Base-by-base conservation (phyloP, 495 filamentous ascomycete genomes). In the Aspergillus ellipticus region DNA sequence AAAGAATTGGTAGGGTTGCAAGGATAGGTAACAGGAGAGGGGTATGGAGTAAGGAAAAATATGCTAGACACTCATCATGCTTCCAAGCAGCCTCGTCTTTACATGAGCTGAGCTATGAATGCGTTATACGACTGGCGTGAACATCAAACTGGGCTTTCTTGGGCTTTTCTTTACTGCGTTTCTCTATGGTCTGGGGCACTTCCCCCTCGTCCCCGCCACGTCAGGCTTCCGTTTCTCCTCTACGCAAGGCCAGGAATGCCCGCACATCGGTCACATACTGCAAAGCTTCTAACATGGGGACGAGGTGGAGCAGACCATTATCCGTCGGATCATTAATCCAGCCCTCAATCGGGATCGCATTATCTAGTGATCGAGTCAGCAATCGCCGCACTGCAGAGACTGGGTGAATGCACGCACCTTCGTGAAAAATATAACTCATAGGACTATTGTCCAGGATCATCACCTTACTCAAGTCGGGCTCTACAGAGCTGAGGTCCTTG, bases 381-480 rank as follows among this genome's bases (percentile, higher is more conserved):
- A 31, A 8, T 29, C 16, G 21, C 5, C 49, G 39, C 19, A 16
- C n/a, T 4, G 16, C 16, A 22, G 15, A 5, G 13, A 21, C 19
- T 29, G 20, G 31, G 15, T 4, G 22, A 58, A 26, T 49, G 15
- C 26, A 17, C 62, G 21, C 69, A 96, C 94, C 95, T 84, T 96
- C 90, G 68, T 98, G 94, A 76, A 98, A 98, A 76, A 96, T 90
- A 71, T 98, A 98, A 73, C 92, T 96, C 78, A 96, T 85, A 13
- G 94, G 95, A 67, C 91, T 96, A 66, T 98, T 98, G 73, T 98
- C 94, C 66, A 97, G 76, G 59, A 98, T 98, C 89, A 97, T 96
- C 47, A 97, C 94, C 74, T 87, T 91, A 66, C 91, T 96, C 68
- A 98, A 74, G 67, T 97, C 93, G 31, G 93, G 90, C 77, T 98